Evolutionary conservation across 2,329 filamentous ascomycete genomes (phyloP).

Genomic region (Dothidotthia symphoricarpi): DNA sequence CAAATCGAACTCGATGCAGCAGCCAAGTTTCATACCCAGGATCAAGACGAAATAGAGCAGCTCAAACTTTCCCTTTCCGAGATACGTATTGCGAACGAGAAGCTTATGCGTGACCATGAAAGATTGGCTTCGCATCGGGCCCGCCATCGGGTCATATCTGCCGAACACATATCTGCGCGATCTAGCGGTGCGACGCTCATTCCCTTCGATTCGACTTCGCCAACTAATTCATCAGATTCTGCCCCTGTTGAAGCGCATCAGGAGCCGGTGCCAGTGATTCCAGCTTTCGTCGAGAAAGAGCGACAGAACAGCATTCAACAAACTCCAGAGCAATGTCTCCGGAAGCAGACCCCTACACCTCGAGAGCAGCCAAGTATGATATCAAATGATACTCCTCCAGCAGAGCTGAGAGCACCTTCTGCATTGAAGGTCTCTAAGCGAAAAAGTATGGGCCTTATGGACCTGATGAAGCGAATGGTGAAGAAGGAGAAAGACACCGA

Average conservation of each 20-base stretch:
- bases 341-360: slow-evolving; percentile 15
- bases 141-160: slow-evolving; percentile 18
- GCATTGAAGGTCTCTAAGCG: slow-evolving; percentile 9
- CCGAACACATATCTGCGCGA: slow-evolving; percentile 28
- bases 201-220: slow-evolving; percentile 19
- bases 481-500: slow-evolving; percentile 20
- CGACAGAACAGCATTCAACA: slow-evolving; percentile 17
- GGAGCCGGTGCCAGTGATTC: slow-evolving; percentile 6
- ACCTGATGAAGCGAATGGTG: slow-evolving; percentile 30
- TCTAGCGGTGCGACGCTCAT: slow-evolving; percentile 37
- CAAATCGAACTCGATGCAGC: slow-evolving; percentile 20
- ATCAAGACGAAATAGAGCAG: slow-evolving; percentile 28
- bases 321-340: slow-evolving; percentile 16
- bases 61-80: slow-evolving; percentile 24
- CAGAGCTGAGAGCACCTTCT: slow-evolving; percentile 16
- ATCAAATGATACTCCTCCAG: slow-evolving; percentile 20
- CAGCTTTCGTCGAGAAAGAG: slow-evolving; percentile 4
- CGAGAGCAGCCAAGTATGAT: slow-evolving; percentile 15
- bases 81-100: slow-evolving; percentile 29
- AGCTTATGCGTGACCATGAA: slow-evolving; percentile 36
- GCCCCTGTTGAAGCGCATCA: slow-evolving; percentile 8
- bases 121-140: slow-evolving; percentile 25
- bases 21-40: slow-evolving; percentile 13
- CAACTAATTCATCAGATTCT: slow-evolving; percentile 16
- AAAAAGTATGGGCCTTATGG: slow-evolving; percentile 25